Conservation (phyloP, 2,329 filamentous ascomycete species). For the Karstenula rhodostoma region DNA sequence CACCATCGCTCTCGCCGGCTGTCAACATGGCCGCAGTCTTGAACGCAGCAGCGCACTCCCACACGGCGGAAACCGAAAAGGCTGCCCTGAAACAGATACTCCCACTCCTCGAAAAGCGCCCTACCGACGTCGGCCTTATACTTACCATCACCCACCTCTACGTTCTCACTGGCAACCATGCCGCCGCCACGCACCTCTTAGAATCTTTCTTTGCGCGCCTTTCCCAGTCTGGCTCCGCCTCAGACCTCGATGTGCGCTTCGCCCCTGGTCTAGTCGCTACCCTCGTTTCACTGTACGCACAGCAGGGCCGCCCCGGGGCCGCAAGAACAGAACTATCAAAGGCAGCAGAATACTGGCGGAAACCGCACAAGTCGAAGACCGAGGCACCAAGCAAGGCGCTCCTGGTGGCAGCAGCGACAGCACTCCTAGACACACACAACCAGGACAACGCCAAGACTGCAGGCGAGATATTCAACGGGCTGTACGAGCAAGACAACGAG, state of each 20-base stretch:
- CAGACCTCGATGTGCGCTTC: constrained; percentile 75
- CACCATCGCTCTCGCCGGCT: constrained; percentile 57
- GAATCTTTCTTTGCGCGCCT: constrained; percentile 78
- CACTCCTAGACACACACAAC: constrained; percentile 79
- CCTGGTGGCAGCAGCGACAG: constrained; percentile 76
- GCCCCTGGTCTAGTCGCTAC: constrained; percentile 86
- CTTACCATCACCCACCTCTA: constrained; percentile 85
- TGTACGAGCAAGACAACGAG: constrained; percentile 70
- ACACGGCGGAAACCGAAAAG: constrained; percentile 67
- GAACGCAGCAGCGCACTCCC: constrained; percentile 77
- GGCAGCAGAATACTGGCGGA: constrained; percentile 82
- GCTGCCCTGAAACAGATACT: constrained; percentile 74
- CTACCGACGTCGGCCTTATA: constrained; percentile 80
- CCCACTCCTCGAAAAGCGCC: constrained; percentile 74
- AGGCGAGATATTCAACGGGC: constrained; percentile 77
- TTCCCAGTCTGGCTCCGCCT: constrained; percentile 65
- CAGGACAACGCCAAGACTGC: constrained; percentile 73
- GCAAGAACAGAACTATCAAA: constrained; percentile 78
- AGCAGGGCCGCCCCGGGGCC: constrained; percentile 75
- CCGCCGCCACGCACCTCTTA: constrained; percentile 76
- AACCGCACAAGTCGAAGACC: constrained; percentile 60
- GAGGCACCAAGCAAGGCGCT: constrained; percentile 63
- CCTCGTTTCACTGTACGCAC: constrained; percentile 78
- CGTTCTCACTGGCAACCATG: constrained; percentile 73
- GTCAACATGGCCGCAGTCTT: constrained; percentile 67